These are phyloP conservation scores for Notholithocarpus densiflorus DNA, from an alignment of 306 rosid species.

Conservation along the genomic window DNA sequence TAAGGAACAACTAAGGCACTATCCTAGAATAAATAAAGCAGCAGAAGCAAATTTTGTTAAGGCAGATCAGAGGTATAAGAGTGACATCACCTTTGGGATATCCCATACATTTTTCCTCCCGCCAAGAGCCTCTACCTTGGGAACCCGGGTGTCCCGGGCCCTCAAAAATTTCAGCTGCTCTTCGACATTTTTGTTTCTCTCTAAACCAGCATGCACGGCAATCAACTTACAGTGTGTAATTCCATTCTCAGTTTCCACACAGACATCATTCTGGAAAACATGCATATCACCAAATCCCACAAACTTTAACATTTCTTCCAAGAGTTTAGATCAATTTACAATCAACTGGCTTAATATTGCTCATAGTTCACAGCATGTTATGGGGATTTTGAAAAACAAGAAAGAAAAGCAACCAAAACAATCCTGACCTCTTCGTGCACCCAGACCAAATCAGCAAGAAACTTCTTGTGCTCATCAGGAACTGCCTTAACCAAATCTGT, in stretches of 20 bases:
- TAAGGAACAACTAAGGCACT: background rate
- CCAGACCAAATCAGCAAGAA: slow-evolving; percentile 83
- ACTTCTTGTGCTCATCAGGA: slow-evolving; percentile 89
- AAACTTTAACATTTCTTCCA: slow-evolving; percentile 23
- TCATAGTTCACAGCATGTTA: background rate
- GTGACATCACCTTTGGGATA: slow-evolving; percentile 67
- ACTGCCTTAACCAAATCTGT: slow-evolving; percentile 87
- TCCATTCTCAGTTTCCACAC: slow-evolving; percentile 56
- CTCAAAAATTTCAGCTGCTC: slow-evolving; percentile 66
- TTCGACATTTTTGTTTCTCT: slow-evolving; percentile 54
- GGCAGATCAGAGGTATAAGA: background rate
- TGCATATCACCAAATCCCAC: slow-evolving; percentile 8
- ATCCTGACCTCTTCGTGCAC: slow-evolving; percentile 85
- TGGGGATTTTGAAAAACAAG: background rate
- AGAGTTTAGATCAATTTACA: slow-evolving; percentile 11
- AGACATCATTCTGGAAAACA: slow-evolving; percentile 64
- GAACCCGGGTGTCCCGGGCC: slow-evolving; percentile 60
- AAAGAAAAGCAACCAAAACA: slow-evolving; percentile 16
- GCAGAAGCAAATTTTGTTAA: background rate
- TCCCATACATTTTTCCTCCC: slow-evolving; percentile 78
- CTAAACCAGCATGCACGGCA: slow-evolving; percentile 93
- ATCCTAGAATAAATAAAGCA: background rate
- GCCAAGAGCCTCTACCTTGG: slow-evolving; percentile 62
- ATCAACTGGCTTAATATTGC: slow-evolving; percentile 1
- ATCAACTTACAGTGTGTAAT: slow-evolving; percentile 65